Percentiles rank a stretch among this genome's conserved stretches.
Evolutionary conservation across 2,329 filamentous ascomycete species (phyloP).

Genomic region (Stagonosporopsis chrysanthemi): DNA sequence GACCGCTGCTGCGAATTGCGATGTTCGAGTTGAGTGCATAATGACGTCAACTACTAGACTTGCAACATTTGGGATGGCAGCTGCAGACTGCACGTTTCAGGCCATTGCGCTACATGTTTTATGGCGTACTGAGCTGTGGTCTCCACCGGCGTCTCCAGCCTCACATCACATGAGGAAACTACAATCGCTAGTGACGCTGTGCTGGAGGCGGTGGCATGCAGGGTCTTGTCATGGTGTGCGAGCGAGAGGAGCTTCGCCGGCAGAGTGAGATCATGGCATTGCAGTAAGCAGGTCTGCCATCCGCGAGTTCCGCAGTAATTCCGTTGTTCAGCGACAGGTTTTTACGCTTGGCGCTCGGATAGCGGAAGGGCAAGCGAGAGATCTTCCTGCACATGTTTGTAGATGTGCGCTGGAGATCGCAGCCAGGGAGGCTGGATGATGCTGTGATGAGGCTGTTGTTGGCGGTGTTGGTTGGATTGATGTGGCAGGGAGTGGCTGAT

Average conservation of each 20-base stretch:
- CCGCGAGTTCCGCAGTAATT: slow-evolving; percentile 3
- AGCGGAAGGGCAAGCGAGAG: slow-evolving; percentile 4
- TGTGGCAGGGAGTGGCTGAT: slow-evolving; percentile 11
- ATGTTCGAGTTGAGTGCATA: background rate
- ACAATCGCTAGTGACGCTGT: slow-evolving; percentile 11
- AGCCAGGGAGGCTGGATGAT: slow-evolving; percentile 10
- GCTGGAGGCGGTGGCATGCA: slow-evolving; percentile 1
- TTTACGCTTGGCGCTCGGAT: slow-evolving; percentile 9
- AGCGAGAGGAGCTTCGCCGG: background rate
- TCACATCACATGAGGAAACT: slow-evolving; percentile 9
- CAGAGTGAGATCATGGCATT: slow-evolving; percentile 18
- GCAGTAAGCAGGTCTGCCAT: slow-evolving; percentile 7
- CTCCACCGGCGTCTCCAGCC: background rate
- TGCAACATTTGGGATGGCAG: background rate
- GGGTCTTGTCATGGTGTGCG: slow-evolving; percentile 10
- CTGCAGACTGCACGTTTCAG: slow-evolving; percentile 2
- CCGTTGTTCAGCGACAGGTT: background rate
- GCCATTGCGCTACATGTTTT: background rate
- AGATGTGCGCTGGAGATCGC: slow-evolving; percentile 4
- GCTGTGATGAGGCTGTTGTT: background rate
- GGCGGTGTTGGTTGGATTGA: background rate
- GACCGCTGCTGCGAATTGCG: background rate
- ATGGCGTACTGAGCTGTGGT: slow-evolving; percentile 5
- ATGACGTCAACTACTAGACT: slow-evolving; percentile 10
- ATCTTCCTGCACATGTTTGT: background rate